Evolutionary conservation across 2,329 filamentous ascomycete species (phyloP), one percentile per base, ranked within the genome.

Genomic region (Pseudofabraea citricarpa): DNA sequence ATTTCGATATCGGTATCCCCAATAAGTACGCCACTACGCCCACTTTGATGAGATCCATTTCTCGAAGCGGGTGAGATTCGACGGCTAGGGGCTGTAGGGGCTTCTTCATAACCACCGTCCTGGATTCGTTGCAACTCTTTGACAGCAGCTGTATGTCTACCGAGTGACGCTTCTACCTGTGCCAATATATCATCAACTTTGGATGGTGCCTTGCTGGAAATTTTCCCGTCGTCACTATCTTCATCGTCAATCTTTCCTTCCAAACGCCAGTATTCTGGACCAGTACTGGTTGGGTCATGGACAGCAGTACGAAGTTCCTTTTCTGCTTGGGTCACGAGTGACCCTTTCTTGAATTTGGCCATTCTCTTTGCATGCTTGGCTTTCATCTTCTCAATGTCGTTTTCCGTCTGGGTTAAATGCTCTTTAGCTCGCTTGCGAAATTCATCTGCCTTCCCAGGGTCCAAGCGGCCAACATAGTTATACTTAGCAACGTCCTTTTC

Each of bases 351-450:
- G 55, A 95, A 77, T 51, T 83, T 84, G 19, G 81, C 79, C 68
- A 97, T 77, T 45, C 83, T 77, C 56, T 80, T 81, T 3, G 80
- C 82, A 62, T 98, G 91, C 21, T 85, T 79, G 24, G 77, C 78
- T 64, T 89, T 88, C 77, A 97, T 83, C 54, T 80, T 82, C 54
- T 90, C 85, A 43, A 97, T 89, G 56, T 97, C 90, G 1, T 79
- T 79, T 48, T 87, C 80, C 40, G 87, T 85, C 21, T 85, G 78
- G 7, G 79, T 75, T 9, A 93, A 75, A 58, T 86, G 85, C 37
- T 85, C 79, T 18, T 78, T 70, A 2, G 90, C 86, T 26, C 90
- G 81, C 58, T 85, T 84, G 45, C 85, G 82, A 64, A 97, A 96
- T 54, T 93, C 85, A 35, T 88, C 83, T 1, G 90, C 80, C 56